Base-by-base conservation (phyloP, 202 grass and related monocot species). In the Setaria viridis region DNA sequence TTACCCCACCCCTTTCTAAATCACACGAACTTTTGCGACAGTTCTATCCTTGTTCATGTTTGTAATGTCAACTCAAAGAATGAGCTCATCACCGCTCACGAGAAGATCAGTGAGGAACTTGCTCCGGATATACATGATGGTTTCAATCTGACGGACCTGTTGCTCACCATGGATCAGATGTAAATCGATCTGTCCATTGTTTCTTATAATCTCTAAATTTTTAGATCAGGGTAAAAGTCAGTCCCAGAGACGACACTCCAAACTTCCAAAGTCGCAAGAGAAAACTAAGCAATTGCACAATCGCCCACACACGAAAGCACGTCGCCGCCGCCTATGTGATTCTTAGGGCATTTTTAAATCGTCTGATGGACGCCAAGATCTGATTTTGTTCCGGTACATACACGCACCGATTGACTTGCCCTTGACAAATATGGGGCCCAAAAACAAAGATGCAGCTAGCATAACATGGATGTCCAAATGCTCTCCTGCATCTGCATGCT, bases 41-140 rank as follows among this genome's bases (percentile, higher is more conserved):
- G 70, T 63, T 0, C 32, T 76, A 59, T 70, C n/a, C 53, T 62
- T 70, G 77, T 89, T 81, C 45, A 67, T 76, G 62, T 9, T 21
- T 85, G 29, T 62, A 55, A 41, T 81, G 50, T 82, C 53, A 59
- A 70, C 49, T 70, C 79, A 30, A 20, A 60, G 57, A 60, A 25
- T 9, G 7, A 54, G 51, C 30, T 34, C 33, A 55, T 5, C 25
- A 25, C 45, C 13, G 3, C 15, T 74, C 72, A 55, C 30, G 32
- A 9, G 49, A 55, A 20, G 30, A 13, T 56, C 12, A n/a, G 7
- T 55, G 47, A 46, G 43, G 43, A 9, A 10, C 43, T 45, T 45
- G 6, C 43, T 45, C 43, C 43, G 43, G 43, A 46, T 46, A 46
- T 9, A 46, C 8, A 46, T 46, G 43, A 46, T 10, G 35, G 3